Evolutionary conservation across 139 green algal species (phyloP).

Genomic region (Diplosphaera chodatii): DNA sequence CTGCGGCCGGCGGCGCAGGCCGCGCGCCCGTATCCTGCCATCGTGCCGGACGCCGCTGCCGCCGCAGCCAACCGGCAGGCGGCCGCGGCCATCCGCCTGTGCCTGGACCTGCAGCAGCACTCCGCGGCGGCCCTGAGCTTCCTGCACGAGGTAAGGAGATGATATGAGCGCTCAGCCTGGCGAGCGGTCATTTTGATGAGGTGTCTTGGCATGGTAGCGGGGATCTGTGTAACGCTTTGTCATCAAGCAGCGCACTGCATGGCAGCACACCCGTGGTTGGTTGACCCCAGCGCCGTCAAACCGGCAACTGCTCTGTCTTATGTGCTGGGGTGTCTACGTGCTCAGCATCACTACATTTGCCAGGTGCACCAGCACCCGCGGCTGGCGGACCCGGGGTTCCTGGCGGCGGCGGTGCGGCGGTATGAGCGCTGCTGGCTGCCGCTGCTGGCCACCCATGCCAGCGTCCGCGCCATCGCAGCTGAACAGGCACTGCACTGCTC

Average conservation of each 20-base stretch:
- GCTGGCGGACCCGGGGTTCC: not conserved
- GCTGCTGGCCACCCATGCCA: not conserved
- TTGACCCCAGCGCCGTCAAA: too few species aligned
- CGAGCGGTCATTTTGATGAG: too few species aligned
- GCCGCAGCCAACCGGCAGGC: not conserved
- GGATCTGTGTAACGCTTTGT: too few species aligned
- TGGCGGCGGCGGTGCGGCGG: not conserved
- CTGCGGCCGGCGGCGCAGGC: not conserved
- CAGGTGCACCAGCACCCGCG: not conserved
- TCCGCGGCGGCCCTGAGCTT: not conserved
- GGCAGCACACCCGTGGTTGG: too few species aligned
- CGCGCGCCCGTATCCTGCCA: not conserved
- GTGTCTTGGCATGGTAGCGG: too few species aligned
- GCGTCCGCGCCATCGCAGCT: too few species aligned
- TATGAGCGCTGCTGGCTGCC: conserved; percentile 1
- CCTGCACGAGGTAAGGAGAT: not conserved
- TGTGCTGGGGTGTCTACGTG: too few species aligned
- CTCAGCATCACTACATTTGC: too few species aligned
- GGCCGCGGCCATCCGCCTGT: not conserved
- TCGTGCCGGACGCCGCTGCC: not conserved
- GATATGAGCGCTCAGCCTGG: too few species aligned
- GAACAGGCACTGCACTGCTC: too few species aligned
- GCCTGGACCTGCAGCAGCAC: not conserved
- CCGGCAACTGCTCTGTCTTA: too few species aligned
- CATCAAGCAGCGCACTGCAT: too few species aligned